Evolutionary conservation across 352 stramenopile genomes (phyloP), one percentile per base, ranked within the genome.

Genomic region (Peronospora belbahrii): DNA sequence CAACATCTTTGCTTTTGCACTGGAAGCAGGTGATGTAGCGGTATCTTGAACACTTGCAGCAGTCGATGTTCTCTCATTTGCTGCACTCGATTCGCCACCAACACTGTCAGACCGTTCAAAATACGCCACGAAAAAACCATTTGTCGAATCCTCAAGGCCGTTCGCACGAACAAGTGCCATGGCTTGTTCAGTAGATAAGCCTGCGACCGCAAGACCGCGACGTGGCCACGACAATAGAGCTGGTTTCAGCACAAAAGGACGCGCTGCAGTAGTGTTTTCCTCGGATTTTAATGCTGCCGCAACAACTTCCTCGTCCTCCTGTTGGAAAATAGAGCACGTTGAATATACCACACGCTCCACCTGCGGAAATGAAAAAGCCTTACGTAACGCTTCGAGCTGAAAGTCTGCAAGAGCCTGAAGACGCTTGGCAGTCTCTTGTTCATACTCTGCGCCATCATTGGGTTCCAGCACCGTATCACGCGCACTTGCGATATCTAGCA

Each of bases 41-140:
- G 19, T 6, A 33, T 9, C 6, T 30, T 56, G 38, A n/a, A 15
- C 24, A 19, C 18, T 45, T 39, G 27, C 32, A 25, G 15, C 4
- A 17, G 48, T 10, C 18, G 14, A 33, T 50, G 44, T 42, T 19
- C 33, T 31, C 17, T 46, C 41, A 9, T 3, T 38, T 40, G 17
- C 14, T 47, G 18, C 33, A 42, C 15, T 6, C 3, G 13, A 37
- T 19, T 11, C 41, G 4, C 18, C 31, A 14, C 18, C 36, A 33
- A 24, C 31, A 13, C 52, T 32, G 34, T 44, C 44, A 24, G 32
- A 43, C 4, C 92, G 77, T 50, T 96, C 87, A 65, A 98, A 97
- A 62, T 96, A 97, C 22, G 85, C 78, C 3, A 99, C 93, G 56
- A 99, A 99, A 63, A 98, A 99, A 15, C 94, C 95, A 63, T 97